Percentiles rank a stretch among this genome's conserved stretches.
Conservation (phyloP, 495 filamentous ascomycete species). For the Neurospora intermedia region DNA sequence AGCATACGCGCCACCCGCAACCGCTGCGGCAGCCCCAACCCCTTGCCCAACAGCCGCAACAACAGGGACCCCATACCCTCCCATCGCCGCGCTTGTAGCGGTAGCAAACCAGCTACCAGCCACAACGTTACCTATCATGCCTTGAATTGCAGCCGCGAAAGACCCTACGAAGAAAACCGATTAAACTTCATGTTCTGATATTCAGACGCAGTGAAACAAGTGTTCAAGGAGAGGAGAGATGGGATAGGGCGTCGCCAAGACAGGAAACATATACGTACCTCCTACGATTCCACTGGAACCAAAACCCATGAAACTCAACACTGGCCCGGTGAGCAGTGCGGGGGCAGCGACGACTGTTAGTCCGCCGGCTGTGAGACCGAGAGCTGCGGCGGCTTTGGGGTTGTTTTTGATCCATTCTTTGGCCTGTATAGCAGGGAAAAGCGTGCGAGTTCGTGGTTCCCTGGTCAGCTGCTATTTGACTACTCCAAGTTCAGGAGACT, state of each 20-base stretch:
- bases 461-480: too few relatives aligned
- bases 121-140: not conserved
- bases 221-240: not conserved
- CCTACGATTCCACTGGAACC: not conserved
- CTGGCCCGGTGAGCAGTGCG: not conserved
- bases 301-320: constrained; percentile 1
- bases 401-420: not conserved
- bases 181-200: not conserved
- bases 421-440: not conserved
- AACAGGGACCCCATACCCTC: not conserved
- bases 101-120: not conserved
- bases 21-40: not conserved
- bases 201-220: not conserved
- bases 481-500: too few relatives aligned
- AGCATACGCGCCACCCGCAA: not conserved
- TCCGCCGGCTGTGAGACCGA: constrained; percentile 1
- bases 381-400: not conserved
- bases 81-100: not conserved
- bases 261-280: not conserved
- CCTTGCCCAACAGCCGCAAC: not conserved
- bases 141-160: not conserved
- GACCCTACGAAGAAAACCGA: not conserved
- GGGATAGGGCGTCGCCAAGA: not conserved
- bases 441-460: too few relatives aligned
- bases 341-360: constrained; percentile 1